phyloP scores from a whole-genome alignment of 306 rosid genomes.

The Mimosa bimucronata region DNA sequence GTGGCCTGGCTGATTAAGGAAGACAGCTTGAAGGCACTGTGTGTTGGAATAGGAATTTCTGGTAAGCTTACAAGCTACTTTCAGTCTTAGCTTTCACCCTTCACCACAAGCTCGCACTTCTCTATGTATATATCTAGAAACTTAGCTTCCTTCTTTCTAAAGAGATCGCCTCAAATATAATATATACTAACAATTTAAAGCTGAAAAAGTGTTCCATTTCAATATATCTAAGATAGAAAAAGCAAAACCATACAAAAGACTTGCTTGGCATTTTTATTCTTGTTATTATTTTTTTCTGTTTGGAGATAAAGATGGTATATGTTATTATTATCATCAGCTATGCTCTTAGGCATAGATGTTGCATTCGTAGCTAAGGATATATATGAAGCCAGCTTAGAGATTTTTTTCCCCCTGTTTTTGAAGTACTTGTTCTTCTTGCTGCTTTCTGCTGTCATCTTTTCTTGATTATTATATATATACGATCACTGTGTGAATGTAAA shows the following conservation, averaged over 20 bases:
- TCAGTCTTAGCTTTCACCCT: background rate
- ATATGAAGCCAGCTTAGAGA: background rate
- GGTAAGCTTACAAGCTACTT: constrained; percentile 9
- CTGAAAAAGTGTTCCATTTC: constrained; percentile 21
- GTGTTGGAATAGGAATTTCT: constrained; percentile 43
- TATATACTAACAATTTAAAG: constrained; percentile 32
- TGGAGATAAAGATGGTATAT: constrained; percentile 10
- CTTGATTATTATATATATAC: background rate
- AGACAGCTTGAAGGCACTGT: constrained; percentile 84
- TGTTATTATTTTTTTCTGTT: constrained; percentile 29
- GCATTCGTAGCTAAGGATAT: constrained; percentile 39
- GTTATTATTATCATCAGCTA: background rate
- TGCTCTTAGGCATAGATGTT: constrained; percentile 34
- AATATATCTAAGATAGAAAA: background rate
- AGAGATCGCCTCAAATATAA: constrained; percentile 10
- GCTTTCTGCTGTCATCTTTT: background rate
- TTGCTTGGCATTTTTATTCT: constrained; percentile 33
- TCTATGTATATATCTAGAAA: background rate
- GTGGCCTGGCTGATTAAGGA: constrained; percentile 36
- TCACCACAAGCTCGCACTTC: constrained; percentile 45
- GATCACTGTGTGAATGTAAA: constrained; percentile 35
- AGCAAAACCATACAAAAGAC: constrained; percentile 27
- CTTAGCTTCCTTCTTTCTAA: constrained; percentile 31
- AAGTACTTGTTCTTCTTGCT: background rate
- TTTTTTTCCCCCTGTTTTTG: background rate